Evolutionary conservation across 179 eudicot genomes (phyloP), one percentile per base, ranked within the genome.

Genomic region (Camellia oleifera): DNA sequence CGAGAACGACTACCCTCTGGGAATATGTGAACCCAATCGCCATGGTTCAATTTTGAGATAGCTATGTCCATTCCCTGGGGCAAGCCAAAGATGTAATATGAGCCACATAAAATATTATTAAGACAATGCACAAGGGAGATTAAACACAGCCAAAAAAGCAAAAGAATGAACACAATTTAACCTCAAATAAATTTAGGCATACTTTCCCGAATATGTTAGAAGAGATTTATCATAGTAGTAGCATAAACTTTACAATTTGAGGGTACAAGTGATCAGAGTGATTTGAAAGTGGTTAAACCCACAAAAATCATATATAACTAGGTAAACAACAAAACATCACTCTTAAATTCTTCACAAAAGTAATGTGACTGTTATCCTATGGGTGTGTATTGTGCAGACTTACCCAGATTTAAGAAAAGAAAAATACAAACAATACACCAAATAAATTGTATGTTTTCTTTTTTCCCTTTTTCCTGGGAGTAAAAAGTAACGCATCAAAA

Each of bases 1-100:
- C 95, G 90, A 80, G 98, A 95, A 52, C 97, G 98, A 74, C 93
- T 92, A 40, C 98, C 98, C 88, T 95, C 98, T 63, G 98, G 98
- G 80, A 95, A 95, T 84, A 95, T 93, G 84, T 95, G 98, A 74
- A 95, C 98, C 98, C 98, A 95, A 52, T 91, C 97, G n/a, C 98
- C 98, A 45, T 77, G 85, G 76, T 95, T 95, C 77, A 95, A 84
- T 83, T 95, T 95, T 14, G 93, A 84, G 83, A 95, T 88, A 82
- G 98, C 98, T 81, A 91, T 68, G 89, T 95, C 98, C 92, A 95
- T 87, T 62, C 97, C 98, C 98, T 95, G 85, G 10, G 69, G 81
- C 60, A 81, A 2, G 56, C 69, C 4, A 80, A 40, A 65, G 3
- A 53, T 40, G 71, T 17, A 77, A 53, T 5, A 77, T 12, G 13